Conservation (phyloP, 768 basidiomycete species). For the Leccinum arenicola region DNA sequence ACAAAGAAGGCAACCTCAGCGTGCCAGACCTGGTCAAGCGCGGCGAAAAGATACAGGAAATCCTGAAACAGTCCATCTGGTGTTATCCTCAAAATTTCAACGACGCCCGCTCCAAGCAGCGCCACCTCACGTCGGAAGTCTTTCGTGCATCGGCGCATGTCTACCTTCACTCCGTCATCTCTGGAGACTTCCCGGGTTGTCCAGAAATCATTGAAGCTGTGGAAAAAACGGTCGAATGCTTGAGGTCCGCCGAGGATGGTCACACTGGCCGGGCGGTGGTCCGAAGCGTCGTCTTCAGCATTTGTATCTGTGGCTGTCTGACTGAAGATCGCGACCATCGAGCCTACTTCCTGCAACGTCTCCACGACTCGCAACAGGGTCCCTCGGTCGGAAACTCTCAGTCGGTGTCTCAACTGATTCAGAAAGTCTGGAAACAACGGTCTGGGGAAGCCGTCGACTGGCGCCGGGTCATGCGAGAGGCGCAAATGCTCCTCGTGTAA, state of each 20-base stretch:
- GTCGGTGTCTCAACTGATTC: conserved; percentile 53
- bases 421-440: conserved; percentile 55
- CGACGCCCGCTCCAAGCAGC: conserved; percentile 30
- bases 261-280: conserved; percentile 53
- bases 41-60: conserved; percentile 50
- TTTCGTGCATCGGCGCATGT: conserved; percentile 75
- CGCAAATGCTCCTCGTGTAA: conserved; percentile 60
- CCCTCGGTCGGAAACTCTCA: conserved; percentile 64
- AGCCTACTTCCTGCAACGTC: conserved; percentile 39
- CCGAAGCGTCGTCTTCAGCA: conserved; percentile 75
- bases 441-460: conserved; percentile 49
- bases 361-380: conserved; percentile 46
- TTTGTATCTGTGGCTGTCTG: conserved; percentile 71
- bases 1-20: conserved; percentile 46
- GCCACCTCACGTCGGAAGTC: conserved; percentile 50
- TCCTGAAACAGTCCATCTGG: conserved; percentile 23
- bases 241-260: conserved; percentile 38
- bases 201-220: conserved; percentile 59
- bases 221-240: conserved; percentile 48
- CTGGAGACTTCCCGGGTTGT: conserved; percentile 66
- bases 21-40: conserved; percentile 55
- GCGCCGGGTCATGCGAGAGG: conserved; percentile 52
- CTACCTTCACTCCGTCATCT: conserved; percentile 75
- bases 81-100: neutral
- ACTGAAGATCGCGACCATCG: conserved; percentile 50